Evolutionary conservation across 1,284 basidiomycete species (phyloP).

Genomic region (Moniliella sp.): DNA sequence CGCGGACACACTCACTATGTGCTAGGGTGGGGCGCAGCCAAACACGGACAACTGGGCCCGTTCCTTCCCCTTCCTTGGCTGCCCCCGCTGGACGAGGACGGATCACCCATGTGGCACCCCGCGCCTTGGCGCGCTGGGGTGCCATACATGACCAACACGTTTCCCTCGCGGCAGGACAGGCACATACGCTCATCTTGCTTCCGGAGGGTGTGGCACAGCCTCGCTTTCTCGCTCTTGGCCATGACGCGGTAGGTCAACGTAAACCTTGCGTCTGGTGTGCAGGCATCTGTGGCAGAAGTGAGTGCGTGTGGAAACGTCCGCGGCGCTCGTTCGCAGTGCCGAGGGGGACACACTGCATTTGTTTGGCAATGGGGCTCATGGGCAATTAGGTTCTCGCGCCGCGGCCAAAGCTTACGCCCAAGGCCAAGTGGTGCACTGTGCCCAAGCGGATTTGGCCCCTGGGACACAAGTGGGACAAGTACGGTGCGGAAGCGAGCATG

Average conservation of each 20-base stretch:
- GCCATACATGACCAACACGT: background rate
- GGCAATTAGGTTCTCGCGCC: background rate
- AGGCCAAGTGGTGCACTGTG: too few relatives aligned
- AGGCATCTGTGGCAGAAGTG: too few relatives aligned
- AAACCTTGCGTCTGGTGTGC: too few relatives aligned
- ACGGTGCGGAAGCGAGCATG: background rate
- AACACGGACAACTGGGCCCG: conserved; percentile 1
- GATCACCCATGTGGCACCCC: background rate
- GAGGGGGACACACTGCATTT: background rate
- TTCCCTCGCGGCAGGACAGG: background rate
- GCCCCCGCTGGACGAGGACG: background rate
- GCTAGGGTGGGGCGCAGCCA: conserved; percentile 1
- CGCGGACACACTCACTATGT: background rate
- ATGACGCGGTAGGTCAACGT: too few relatives aligned
- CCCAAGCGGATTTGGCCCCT: too few relatives aligned
- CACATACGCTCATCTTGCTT: background rate
- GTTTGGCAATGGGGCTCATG: background rate
- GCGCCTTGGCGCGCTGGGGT: background rate
- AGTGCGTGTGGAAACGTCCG: background rate
- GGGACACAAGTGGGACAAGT: too few relatives aligned
- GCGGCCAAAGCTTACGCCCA: too few relatives aligned
- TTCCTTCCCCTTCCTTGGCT: background rate
- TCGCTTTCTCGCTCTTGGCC: background rate
- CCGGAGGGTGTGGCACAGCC: background rate
- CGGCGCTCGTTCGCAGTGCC: background rate